A percentile compares a stretch with the other conserved stretches of the same genome.
These are phyloP conservation scores for Actinomortierella ambigua DNA, from an alignment of 371 early-diverging fungal genomes.

Conservation along the genomic window DNA sequence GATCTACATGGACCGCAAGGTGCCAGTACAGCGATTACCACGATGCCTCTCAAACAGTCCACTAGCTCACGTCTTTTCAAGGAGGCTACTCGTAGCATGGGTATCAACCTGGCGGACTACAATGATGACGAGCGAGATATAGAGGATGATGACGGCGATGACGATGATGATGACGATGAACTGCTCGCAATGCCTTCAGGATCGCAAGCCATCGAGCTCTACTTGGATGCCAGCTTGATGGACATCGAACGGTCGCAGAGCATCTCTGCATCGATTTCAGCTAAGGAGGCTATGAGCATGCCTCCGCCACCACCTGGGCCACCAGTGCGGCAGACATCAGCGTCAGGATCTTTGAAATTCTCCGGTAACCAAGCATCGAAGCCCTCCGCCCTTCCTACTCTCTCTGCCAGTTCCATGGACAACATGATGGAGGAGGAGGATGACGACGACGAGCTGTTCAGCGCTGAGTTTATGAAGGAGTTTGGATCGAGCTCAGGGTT, in stretches of 20 bases:
- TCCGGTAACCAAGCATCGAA: no score
- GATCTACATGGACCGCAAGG: no score
- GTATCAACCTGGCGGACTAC: no score
- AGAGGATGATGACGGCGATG: conserved; percentile 38
- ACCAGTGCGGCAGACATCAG: background rate
- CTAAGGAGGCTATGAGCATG: background rate
- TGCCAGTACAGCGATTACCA: no score
- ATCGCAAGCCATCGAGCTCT: conserved; percentile 21
- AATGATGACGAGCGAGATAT: conserved; percentile 35
- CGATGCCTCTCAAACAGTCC: no score
- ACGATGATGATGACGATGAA: conserved; percentile 29
- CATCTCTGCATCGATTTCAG: background rate
- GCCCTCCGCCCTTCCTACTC: no score
- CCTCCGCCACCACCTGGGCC: background rate
- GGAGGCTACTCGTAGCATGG: no score
- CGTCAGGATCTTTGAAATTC: background rate
- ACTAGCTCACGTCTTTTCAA: no score
- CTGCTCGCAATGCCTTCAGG: conserved; percentile 19
- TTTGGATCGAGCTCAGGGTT: conserved; percentile 24
- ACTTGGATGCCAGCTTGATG: conserved; percentile 19
- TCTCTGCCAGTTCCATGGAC: no score
- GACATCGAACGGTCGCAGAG: background rate
- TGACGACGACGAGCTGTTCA: conserved; percentile 20
- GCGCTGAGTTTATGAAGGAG: conserved; percentile 38
- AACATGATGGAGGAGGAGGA: no score